Evolutionary conservation across 495 filamentous ascomycete genomes (phyloP).

Genomic region (Lophium mytilinum): DNA sequence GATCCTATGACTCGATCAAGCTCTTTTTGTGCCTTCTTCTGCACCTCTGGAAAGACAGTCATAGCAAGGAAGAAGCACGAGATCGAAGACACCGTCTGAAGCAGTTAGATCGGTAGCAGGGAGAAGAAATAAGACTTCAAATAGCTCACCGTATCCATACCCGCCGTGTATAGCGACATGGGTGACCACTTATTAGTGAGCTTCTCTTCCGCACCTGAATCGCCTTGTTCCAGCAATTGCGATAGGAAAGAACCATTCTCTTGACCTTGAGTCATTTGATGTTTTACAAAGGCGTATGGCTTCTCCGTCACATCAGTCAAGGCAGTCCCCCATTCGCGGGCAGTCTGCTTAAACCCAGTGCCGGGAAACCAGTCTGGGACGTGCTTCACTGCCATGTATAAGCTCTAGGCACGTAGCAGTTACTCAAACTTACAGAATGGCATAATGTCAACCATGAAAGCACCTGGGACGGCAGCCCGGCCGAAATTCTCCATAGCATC

Average conservation of each 20-base stretch:
- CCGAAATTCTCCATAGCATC: conserved; percentile 36
- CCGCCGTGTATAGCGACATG: too few relatives aligned
- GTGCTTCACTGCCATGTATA: background rate
- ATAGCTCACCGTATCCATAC: too few relatives aligned
- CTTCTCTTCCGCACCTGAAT: background rate
- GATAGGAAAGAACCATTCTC: conserved; percentile 37
- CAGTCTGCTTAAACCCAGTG: conserved; percentile 35
- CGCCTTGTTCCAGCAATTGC: conserved; percentile 22
- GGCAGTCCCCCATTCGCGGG: conserved; percentile 26
- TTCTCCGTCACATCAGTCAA: conserved; percentile 4
- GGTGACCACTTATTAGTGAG: background rate
- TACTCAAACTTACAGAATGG: conserved; percentile 14
- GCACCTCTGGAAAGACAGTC: too few relatives aligned
- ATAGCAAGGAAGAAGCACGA: too few relatives aligned
- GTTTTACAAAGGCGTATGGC: conserved; percentile 39
- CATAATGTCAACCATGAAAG: conserved; percentile 39
- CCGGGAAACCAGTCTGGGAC: conserved; percentile 45
- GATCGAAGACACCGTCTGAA: too few relatives aligned
- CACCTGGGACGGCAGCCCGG: conserved; percentile 29
- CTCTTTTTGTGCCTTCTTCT: too few relatives aligned
- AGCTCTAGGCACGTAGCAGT: too few relatives aligned
- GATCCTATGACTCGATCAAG: too few relatives aligned
- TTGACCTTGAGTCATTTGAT: conserved; percentile 34
- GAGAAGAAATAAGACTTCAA: too few relatives aligned
- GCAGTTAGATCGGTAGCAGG: too few relatives aligned